Evolutionary conservation across 176 grass and related monocot genomes (phyloP), one percentile per base, ranked within the genome.

Genomic region (Pontederia crassipes): DNA sequence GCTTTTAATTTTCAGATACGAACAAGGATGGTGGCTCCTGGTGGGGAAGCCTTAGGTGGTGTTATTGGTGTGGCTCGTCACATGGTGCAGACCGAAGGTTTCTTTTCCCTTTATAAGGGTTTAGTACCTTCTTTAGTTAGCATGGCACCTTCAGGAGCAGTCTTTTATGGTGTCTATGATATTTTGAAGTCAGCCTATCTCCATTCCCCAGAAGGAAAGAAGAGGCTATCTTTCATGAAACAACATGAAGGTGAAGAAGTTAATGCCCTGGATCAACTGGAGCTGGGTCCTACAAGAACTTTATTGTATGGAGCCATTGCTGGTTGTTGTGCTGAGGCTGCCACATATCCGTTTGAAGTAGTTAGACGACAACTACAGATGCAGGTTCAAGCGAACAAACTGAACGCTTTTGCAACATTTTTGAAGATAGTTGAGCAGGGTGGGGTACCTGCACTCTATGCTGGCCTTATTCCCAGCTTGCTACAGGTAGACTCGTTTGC

Each of bases 91-190:
- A 98, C 84, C 28, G 94, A 98, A 80, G 94, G 94, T 50, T 83
- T 93, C 57, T 98, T 93, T 70, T 89, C 94, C 4, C 79, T 98
- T 16, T 98, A 98, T 55, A 98, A 93, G 72, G 94, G 94, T 66
- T 67, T 98, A 12, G 76, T 93, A 5, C 94, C 94, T 61, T 93
- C 94, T 67, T 74, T 98, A 71, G 81, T 98, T 55, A 98, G 94
- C 79, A 98, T 98, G 94, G 94, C 94, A 14, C 94, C 94, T 64
- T 98, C 94, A 27, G 94, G 94, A 2, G 94, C 94, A 58, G 94
- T 98, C 64, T 98, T 98, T 54, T 98, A 98, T 49, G 94, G 94
- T 17, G 88, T 93, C 11, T 98, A 98, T 46, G 94, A 98, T 70
- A 98, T 98, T 78, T 48, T 98, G 70, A 98, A 98, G 82, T 62